Evolutionary conservation across 345 rosid genomes (phyloP).

Genomic region (Salix viminalis): DNA sequence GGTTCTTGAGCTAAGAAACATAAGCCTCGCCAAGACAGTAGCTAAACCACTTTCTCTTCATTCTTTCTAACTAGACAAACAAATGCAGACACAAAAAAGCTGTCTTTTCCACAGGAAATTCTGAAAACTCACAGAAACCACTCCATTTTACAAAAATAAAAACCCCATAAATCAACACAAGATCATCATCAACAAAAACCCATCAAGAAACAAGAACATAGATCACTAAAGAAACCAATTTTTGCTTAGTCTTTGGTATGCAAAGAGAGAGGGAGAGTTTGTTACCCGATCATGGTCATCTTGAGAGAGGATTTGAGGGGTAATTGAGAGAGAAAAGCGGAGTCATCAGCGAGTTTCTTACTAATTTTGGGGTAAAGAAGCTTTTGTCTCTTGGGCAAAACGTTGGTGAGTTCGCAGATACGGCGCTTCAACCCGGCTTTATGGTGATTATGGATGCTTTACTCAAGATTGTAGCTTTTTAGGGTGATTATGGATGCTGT

Average conservation of each 20-base stretch:
- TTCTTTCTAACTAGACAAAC: not conserved
- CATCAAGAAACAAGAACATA: not conserved
- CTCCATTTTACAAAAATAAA: not conserved
- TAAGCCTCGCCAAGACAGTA: not conserved
- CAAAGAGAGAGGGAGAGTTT: not conserved
- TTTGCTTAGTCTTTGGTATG: not conserved
- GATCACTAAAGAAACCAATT: not conserved
- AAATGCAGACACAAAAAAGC: not conserved
- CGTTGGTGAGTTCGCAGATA: slow-evolving; percentile 74
- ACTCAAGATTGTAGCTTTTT: too few relatives aligned
- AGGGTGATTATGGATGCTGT: too few relatives aligned
- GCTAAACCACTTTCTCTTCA: not conserved
- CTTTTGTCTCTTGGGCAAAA: slow-evolving; percentile 89
- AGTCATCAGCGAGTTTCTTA: slow-evolving; percentile 73
- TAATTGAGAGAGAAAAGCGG: slow-evolving; percentile 61
- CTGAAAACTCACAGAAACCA: not conserved
- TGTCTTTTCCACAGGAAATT: not conserved
- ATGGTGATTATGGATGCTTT: too few relatives aligned
- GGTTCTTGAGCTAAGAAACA: not conserved
- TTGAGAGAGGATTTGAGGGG: slow-evolving; percentile 82
- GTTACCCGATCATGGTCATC: slow-evolving; percentile 94
- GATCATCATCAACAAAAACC: not conserved
- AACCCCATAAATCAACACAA: not conserved
- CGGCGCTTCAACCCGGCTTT: slow-evolving; percentile 80
- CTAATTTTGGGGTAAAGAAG: slow-evolving; percentile 91